Percentiles rank a stretch among this genome's conserved stretches.
These are phyloP conservation scores for Carpinus viminea DNA, from an alignment of 306 rosid species.

Conservation along the genomic window DNA sequence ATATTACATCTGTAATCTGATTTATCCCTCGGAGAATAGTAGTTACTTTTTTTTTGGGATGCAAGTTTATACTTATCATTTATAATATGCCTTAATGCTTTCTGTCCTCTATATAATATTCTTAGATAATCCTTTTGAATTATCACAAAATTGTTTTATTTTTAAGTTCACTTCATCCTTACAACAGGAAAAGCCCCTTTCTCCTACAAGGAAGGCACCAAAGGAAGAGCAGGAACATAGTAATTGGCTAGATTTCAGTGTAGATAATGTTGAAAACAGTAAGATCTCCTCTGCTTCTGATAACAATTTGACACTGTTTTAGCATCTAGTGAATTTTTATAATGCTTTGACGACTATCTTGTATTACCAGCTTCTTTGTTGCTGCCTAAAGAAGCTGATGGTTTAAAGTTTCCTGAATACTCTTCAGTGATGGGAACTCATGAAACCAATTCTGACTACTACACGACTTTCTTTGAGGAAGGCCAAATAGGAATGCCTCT, in stretches of 20 bases:
- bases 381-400: conserved; percentile 33
- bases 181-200: conserved; percentile 52
- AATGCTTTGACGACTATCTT: conserved; percentile 36
- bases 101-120: neutral
- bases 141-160: neutral
- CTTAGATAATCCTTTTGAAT: neutral
- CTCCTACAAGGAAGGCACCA: conserved; percentile 40
- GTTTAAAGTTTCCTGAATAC: conserved; percentile 41
- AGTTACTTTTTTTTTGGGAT: neutral
- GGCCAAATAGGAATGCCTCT: conserved; percentile 43
- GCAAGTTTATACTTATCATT: neutral
- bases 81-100: neutral
- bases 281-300: conserved; percentile 34
- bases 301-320: conserved; percentile 12
- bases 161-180: conserved; percentile 1
- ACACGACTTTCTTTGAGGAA: conserved; percentile 44
- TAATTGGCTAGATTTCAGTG: conserved; percentile 46
- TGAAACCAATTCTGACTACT: conserved; percentile 44
- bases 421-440: conserved; percentile 38
- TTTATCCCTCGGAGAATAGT: neutral
- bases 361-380: conserved; percentile 50
- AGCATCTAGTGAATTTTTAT: conserved; percentile 22
- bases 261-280: conserved; percentile 44
- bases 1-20: neutral
- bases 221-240: conserved; percentile 41